Conservation (phyloP, 2,329 filamentous ascomycete genomes). For the Aspergillus pseudoglaucus region DNA sequence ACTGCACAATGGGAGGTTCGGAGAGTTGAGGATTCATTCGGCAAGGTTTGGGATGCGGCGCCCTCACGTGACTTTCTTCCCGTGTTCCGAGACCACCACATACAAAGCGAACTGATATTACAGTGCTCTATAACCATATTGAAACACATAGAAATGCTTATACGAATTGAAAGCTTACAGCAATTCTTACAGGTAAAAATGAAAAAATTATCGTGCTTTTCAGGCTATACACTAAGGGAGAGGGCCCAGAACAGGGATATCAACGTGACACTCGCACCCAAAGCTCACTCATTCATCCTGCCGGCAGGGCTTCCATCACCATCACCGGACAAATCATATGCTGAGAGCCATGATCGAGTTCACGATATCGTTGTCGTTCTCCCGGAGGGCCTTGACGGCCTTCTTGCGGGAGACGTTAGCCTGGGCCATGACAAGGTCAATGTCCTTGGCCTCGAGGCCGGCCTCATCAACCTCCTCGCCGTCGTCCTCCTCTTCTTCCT, state of each 20-base stretch:
- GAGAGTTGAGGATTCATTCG: conserved; percentile 31
- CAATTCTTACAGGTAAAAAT: not conserved
- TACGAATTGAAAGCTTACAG: too few species aligned
- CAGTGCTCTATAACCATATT: too few species aligned
- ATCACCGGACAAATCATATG: conserved; percentile 49
- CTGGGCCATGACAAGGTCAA: conserved; percentile 98
- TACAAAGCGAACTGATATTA: not conserved
- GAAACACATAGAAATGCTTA: too few species aligned
- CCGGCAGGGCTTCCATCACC: conserved; percentile 11
- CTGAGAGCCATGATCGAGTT: conserved; percentile 99
- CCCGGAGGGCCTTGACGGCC: conserved; percentile 89
- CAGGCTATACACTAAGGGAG: conserved; percentile 28
- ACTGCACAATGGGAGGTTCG: conserved; percentile 29
- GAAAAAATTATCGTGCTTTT: conserved; percentile 9
- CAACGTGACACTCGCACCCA: conserved; percentile 23
- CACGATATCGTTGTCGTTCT: conserved; percentile 99
- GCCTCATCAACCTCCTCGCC: conserved; percentile 92
- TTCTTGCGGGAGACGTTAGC: conserved; percentile 96
- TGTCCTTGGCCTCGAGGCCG: conserved; percentile 97
- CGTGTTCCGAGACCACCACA: conserved; percentile 23
- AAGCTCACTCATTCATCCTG: conserved; percentile 21
- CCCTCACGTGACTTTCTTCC: conserved; percentile 26
- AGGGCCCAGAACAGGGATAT: conserved; percentile 18
- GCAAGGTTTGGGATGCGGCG: conserved; percentile 32
- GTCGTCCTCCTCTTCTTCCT: conserved; percentile 82